A percentile compares a stretch with the other conserved stretches of the same genome.
Evolutionary conservation across 1,284 basidiomycete genomes (phyloP).

Genomic region (Ceratobasidium sp.): DNA sequence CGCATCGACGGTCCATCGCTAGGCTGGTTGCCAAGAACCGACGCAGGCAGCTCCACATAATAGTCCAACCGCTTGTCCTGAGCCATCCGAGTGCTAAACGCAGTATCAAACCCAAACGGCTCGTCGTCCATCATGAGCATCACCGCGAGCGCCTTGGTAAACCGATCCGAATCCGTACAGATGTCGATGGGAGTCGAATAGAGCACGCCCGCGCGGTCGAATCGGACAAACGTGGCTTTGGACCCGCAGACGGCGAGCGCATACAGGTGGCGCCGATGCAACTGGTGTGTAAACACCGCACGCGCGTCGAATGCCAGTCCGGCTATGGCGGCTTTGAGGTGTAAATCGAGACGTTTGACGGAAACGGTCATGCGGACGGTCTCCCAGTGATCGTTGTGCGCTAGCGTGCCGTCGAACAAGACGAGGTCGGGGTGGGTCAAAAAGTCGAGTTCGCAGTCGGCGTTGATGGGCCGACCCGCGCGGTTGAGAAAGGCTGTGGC

Average conservation of each 20-base stretch:
- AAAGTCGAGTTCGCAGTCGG: not conserved
- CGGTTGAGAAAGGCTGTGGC: not conserved
- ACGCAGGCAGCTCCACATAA: slow-evolving; percentile 30
- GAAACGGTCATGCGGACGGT: slow-evolving; percentile 8
- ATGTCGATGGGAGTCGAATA: slow-evolving; percentile 34
- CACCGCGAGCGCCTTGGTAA: slow-evolving; percentile 33
- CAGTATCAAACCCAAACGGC: slow-evolving; percentile 20
- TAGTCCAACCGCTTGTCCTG: slow-evolving; percentile 2
- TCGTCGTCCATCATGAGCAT: slow-evolving; percentile 18
- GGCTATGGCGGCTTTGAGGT: slow-evolving; percentile 21
- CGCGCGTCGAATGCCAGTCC: slow-evolving; percentile 11
- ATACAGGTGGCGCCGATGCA: slow-evolving; percentile 33
- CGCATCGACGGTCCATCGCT: not conserved
- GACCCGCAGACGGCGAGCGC: slow-evolving; percentile 23
- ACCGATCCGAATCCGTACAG: not conserved
- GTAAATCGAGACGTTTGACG: not conserved
- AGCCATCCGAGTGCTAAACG: slow-evolving; percentile 6
- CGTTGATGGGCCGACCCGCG: not conserved
- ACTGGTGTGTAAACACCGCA: slow-evolving; percentile 14
- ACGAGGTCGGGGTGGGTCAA: slow-evolving; percentile 17
- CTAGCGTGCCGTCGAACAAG: not conserved
- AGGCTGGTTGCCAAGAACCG: not conserved
- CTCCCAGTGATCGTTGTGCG: slow-evolving; percentile 23
- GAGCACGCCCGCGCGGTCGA: slow-evolving; percentile 36
- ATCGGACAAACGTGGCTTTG: slow-evolving; percentile 31